Base-by-base conservation (phyloP, 257 asterid genomes). In the Lantana camara region DNA sequence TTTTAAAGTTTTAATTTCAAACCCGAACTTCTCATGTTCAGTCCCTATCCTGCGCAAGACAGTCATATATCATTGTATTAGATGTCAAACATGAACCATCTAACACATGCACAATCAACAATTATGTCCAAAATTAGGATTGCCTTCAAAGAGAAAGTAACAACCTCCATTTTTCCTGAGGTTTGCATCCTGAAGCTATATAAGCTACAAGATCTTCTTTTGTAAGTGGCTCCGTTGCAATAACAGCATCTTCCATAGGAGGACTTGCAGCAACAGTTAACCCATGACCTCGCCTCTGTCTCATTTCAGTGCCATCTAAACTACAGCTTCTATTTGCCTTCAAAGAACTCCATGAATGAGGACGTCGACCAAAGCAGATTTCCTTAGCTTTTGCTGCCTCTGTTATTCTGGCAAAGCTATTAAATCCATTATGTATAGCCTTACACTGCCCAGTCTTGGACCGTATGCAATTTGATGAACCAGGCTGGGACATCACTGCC, bases 21-120 rank as follows among this genome's bases (percentile, higher is more conserved):
- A 93, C 69, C 99, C 99, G 53, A 93, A 93, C 69, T 93, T 93
- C 70, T 93, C 99, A 66, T 93, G 99, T 80, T 93, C 99, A 61
- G 99, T 93, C 64, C 99, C 99, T 75, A 93, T 93, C 84, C 97
- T 93, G 95, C 60, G 22, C 63, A 59, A 69, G 44, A 7, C 63
- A 73, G 34, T 57, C 14, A 57, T 34, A 51, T 27, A 55, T 49
- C 35, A 37, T 23, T 45, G 60, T 30, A 27, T 66, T 16, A 73
- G 62, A 22, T 45, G 37, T 38, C 64, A 58, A 27, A 52, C 9
- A 70, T 48, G 42, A 53, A 53, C 11, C 58, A 50, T 53, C 52
- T 66, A 62, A 58, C 24, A 23, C 62, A 51, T 37, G 20, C 35
- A 53, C 52, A 2, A 23, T 5, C 32, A 65, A 60, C 50, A 9